phyloP scores from a whole-genome alignment of 2,329 filamentous ascomycete genomes.

The Trichothecium sympodiale region DNA sequence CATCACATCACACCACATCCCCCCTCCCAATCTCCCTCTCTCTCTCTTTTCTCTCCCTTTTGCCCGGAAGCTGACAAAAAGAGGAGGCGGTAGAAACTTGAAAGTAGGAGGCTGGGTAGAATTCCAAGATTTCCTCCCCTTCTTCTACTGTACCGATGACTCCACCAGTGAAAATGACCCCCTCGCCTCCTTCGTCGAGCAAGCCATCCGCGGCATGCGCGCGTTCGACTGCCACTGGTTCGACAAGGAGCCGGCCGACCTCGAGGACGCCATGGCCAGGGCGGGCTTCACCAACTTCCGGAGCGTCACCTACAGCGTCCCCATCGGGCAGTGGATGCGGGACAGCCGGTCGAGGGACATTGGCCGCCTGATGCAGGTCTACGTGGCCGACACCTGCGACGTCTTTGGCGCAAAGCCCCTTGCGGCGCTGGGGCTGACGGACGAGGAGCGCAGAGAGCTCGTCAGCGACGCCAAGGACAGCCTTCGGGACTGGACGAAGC shows the following conservation, averaged over 20 bases:
- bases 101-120: constrained; percentile 40
- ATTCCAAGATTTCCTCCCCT: constrained; percentile 32
- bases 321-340: constrained; percentile 32
- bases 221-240: constrained; percentile 27
- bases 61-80: background rate
- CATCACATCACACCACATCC: background rate
- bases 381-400: constrained; percentile 28
- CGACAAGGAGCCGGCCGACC: constrained; percentile 15
- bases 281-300: constrained; percentile 34
- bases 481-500: constrained; percentile 21
- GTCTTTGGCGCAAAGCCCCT: constrained; percentile 30
- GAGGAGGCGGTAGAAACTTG: constrained; percentile 19
- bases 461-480: constrained; percentile 18
- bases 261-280: constrained; percentile 23
- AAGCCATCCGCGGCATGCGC: constrained; percentile 18
- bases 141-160: constrained; percentile 30
- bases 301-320: constrained; percentile 29
- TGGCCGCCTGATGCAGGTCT: constrained; percentile 32
- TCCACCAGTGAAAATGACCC: constrained; percentile 30
- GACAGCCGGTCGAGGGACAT: constrained; percentile 28
- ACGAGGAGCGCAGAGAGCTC: constrained; percentile 21
- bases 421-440: constrained; percentile 22
- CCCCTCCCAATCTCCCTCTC: background rate
- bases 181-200: constrained; percentile 20
- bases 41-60: background rate